Evolutionary conservation across 768 basidiomycete species (phyloP), one percentile per base, ranked within the genome.

Genomic region (Tricholoma sp.): DNA sequence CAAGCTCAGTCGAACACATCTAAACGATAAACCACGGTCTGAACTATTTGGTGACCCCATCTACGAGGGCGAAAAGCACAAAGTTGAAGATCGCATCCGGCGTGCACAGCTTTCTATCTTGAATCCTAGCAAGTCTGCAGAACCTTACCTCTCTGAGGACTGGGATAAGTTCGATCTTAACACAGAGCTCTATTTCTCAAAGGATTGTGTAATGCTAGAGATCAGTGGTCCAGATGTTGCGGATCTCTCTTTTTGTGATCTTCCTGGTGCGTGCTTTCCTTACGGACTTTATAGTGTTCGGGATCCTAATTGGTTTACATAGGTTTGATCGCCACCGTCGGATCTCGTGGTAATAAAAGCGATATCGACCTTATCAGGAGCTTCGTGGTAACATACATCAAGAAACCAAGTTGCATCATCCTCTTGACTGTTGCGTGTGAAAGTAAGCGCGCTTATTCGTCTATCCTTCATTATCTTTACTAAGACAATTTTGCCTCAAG

Each of bases 71-170:
- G 70, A 79, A 52, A 84, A 83, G 59, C 57, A 62, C 0, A 63
- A 76, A 0, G 88, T 90, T 2, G 85, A 89, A 55, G 85, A 86
- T 5, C 76, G 85, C 3, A 84, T 89, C 50, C 74, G 83, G 11
- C 76, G 83, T 0, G 87, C 88, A 0, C 87, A 88, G 60, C 69
- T 72, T 1, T 86, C 86, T 0, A 83, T 89, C 20, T 72, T 89
- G 4, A 87, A 86, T 54, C 87, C 87, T 0, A 72, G 65, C 47
- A 68, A 58, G 33, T 52, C 58, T 1, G 34, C 44, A 3, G 50
- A 41, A 7, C 28, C 67, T 6, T 84, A 83, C 55, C 68, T 85
- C 13, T 74, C 68, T 4, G 67, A 73, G 11, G 74, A 73, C 5
- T 68, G 70, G 12, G 63, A 52, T 3, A n/a, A n/a, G n/a, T 15